phyloP scores from a whole-genome alignment of 129 eudicot genomes.

The Tagetes patula region DNA sequence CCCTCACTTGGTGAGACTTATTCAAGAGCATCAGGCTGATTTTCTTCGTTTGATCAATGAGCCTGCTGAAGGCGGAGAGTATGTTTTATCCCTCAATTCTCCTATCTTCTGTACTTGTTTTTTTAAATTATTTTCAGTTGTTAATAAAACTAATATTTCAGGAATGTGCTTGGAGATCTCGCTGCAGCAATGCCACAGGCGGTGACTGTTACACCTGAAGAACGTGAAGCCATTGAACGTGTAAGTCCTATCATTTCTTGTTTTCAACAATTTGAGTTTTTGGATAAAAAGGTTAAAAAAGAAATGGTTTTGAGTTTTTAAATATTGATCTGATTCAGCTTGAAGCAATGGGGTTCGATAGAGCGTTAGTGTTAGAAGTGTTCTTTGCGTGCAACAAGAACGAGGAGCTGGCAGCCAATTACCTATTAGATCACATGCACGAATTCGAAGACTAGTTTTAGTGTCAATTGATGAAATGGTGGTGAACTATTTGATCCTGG shows the following conservation, averaged over 20 bases:
- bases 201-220: slow-evolving; percentile 76
- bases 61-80: slow-evolving; percentile 92
- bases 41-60: slow-evolving; percentile 90
- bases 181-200: slow-evolving; percentile 79
- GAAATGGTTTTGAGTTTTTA: neutral
- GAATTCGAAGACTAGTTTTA: slow-evolving; percentile 55
- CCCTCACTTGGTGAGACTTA: slow-evolving; percentile 76
- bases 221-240: slow-evolving; percentile 91
- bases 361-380: slow-evolving; percentile 65
- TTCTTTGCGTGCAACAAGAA: slow-evolving; percentile 87
- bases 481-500: slow-evolving; percentile 32
- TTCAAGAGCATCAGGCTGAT: slow-evolving; percentile 93
- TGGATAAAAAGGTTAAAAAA: neutral
- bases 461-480: slow-evolving; percentile 28
- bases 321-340: slow-evolving; percentile 40
- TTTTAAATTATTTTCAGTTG: neutral
- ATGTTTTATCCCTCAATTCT: slow-evolving; percentile 2
- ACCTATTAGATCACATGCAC: slow-evolving; percentile 76
- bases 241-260: slow-evolving; percentile 36
- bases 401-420: slow-evolving; percentile 85
- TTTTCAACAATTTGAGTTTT: neutral
- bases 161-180: slow-evolving; percentile 66
- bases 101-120: neutral
- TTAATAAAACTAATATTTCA: slow-evolving; percentile 25
- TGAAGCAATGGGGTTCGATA: slow-evolving; percentile 81